Percentiles rank a stretch among this genome's conserved stretches.
These are phyloP conservation scores for Nitzschia putrida DNA, from an alignment of 108 stramenopile species.

Conservation along the genomic window DNA sequence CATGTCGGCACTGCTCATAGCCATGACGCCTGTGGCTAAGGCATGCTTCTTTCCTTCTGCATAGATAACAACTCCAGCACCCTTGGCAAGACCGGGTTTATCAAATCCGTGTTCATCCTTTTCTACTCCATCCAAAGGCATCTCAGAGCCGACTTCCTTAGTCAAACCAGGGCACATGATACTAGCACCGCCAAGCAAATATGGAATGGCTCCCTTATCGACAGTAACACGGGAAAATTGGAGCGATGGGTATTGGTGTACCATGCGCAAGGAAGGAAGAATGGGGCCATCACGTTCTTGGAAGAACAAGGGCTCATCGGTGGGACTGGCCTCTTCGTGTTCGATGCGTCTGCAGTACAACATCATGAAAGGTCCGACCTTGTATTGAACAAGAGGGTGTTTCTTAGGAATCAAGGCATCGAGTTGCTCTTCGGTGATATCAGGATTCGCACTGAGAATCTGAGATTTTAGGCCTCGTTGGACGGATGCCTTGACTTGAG, in stretches of 20 bases:
- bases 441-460: constrained; percentile 66
- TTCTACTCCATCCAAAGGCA: constrained; percentile 67
- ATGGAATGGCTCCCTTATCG: constrained; percentile 95
- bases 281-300: constrained; percentile 93
- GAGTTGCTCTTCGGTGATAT: constrained; percentile 76
- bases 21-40: constrained; percentile 89
- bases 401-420: constrained; percentile 93
- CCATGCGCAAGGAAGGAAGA: constrained; percentile 85
- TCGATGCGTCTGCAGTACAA: constrained; percentile 67
- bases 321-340: constrained; percentile 47
- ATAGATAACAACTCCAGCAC: constrained; percentile 82
- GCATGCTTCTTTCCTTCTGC: constrained; percentile 95
- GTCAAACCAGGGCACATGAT: constrained; percentile 98
- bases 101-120: constrained; percentile 67
- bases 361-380: constrained; percentile 81
- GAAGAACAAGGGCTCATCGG: constrained; percentile 86
- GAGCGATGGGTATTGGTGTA: constrained; percentile 80
- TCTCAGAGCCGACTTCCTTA: constrained; percentile 67
- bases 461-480: constrained; percentile 79
- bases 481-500: constrained; percentile 85
- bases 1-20: constrained; percentile 87
- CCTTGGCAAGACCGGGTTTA: constrained; percentile 67
- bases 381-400: constrained; percentile 80
- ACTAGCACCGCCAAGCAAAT: constrained; percentile 94
- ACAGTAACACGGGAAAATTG: constrained; percentile 71